Percentiles rank a stretch among this genome's conserved stretches.
phyloP scores from a whole-genome alignment of 768 basidiomycete species.

The Rhizopogon salebrosus region DNA sequence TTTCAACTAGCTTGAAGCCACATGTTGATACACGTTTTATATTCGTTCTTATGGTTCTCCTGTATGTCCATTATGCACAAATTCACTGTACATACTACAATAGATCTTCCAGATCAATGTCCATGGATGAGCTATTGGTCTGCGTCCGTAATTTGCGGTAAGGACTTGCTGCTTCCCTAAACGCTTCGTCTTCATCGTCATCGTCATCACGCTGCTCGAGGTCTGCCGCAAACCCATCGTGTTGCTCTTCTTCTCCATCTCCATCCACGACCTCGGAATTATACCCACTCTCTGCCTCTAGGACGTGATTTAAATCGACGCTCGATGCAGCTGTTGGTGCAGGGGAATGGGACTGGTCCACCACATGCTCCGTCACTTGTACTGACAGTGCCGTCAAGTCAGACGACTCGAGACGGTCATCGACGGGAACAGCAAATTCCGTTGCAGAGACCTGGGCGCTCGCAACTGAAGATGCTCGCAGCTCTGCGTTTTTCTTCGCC shows the following conservation, averaged over 20 bases:
- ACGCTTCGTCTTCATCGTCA: neutral
- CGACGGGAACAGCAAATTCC: constrained; percentile 17
- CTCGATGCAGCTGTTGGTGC: constrained; percentile 48
- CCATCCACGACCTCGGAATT: constrained; percentile 43
- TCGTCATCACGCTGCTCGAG: constrained; percentile 16
- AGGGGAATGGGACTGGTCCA: constrained; percentile 40
- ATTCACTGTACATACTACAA: constrained; percentile 9
- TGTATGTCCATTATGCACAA: neutral
- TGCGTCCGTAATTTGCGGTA: constrained; percentile 6
- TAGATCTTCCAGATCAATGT: constrained; percentile 22
- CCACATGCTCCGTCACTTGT: constrained; percentile 21
- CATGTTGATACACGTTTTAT: neutral
- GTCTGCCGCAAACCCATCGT: constrained; percentile 19
- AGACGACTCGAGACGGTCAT: constrained; percentile 23
- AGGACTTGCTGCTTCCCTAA: neutral
- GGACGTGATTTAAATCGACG: constrained; percentile 33
- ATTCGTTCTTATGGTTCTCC: neutral
- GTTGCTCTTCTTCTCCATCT: constrained; percentile 19
- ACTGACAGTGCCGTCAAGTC: constrained; percentile 19
- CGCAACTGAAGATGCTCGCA: constrained; percentile 17
- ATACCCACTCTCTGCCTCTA: constrained; percentile 50
- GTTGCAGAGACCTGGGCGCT: constrained; percentile 23
- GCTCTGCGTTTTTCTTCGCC: constrained; percentile 32
- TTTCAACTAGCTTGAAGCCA: too few relatives aligned
- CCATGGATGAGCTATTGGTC: constrained; percentile 18